These are phyloP conservation scores for Pseudotsuga menziesii DNA, from an alignment of 75 land plant genomes.

Conservation along the genomic window DNA sequence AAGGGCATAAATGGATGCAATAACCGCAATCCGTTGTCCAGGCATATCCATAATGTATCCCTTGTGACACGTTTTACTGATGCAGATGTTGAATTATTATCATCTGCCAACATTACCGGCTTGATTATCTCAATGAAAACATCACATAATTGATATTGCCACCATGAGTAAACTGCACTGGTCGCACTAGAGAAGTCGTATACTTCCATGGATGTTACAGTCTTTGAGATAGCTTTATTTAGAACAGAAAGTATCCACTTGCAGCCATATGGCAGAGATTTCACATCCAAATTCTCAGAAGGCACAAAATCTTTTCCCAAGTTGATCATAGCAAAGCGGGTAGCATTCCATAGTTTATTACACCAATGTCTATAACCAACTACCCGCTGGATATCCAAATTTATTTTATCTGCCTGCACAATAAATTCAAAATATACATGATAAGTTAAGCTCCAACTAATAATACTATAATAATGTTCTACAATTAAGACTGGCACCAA, in stretches of 20 bases:
- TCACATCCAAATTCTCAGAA: slow-evolving; percentile 22
- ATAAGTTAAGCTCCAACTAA: neutral
- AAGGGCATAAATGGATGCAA: slow-evolving; percentile 98
- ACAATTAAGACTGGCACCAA: neutral
- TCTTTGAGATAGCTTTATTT: slow-evolving; percentile 69
- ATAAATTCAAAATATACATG: slow-evolving; percentile 11
- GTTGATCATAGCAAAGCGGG: slow-evolving; percentile 86
- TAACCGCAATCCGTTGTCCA: slow-evolving; percentile 83
- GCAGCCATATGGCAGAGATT: slow-evolving; percentile 63
- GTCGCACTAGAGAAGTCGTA: slow-evolving; percentile 80
- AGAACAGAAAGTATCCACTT: slow-evolving; percentile 81
- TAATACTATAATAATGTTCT: slow-evolving; percentile 1
- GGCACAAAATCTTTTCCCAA: slow-evolving; percentile 66
- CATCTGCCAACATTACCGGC: slow-evolving; percentile 42
- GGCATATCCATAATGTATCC: slow-evolving; percentile 82
- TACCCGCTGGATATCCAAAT: slow-evolving; percentile 83
- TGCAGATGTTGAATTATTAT: slow-evolving; percentile 22
- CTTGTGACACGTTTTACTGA: slow-evolving; percentile 36
- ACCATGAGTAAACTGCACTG: slow-evolving; percentile 76
- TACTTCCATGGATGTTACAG: slow-evolving; percentile 45
- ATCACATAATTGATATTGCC: slow-evolving; percentile 89
- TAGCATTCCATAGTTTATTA: slow-evolving; percentile 94
- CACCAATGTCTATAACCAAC: slow-evolving; percentile 98
- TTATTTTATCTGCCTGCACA: slow-evolving; percentile 85
- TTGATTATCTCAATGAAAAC: slow-evolving; percentile 87